phyloP scores from a whole-genome alignment of 139 green algal species.

The Chlorella sp. region DNA sequence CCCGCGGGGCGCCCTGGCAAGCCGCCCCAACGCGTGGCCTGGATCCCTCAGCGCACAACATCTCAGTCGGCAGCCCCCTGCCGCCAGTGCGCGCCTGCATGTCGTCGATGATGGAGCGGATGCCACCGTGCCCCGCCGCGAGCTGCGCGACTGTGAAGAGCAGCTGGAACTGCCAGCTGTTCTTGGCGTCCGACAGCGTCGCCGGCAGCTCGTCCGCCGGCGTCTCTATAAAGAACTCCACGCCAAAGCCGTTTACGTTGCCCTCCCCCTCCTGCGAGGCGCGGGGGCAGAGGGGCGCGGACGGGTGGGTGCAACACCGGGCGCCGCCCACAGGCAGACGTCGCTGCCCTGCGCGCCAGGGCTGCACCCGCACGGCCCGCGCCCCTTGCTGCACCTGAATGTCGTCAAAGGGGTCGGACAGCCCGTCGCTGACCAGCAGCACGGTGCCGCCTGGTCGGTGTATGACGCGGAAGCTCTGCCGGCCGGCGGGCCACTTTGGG shows the following conservation, averaged over 20 bases:
- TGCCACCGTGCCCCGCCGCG: conserved; percentile 62
- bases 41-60: too few relatives aligned
- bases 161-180: conserved; percentile 65
- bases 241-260: conserved; percentile 65
- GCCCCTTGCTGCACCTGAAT: too few relatives aligned
- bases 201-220: conserved; percentile 47
- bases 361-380: too few relatives aligned
- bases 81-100: too few relatives aligned
- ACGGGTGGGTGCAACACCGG: too few relatives aligned
- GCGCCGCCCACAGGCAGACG: too few relatives aligned
- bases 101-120: conserved; percentile 59
- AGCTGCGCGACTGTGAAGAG: conserved; percentile 63
- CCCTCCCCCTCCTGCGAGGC: conserved; percentile 42
- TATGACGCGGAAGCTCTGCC: conserved; percentile 54
- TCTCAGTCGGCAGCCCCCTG: too few relatives aligned
- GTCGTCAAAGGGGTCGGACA: conserved; percentile 65
- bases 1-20: too few relatives aligned
- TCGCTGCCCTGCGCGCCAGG: too few relatives aligned
- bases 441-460: conserved; percentile 46
- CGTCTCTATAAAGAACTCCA: conserved; percentile 70
- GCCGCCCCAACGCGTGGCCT: too few relatives aligned
- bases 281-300: too few relatives aligned
- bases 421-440: conserved; percentile 53
- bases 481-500: conserved; percentile 50
- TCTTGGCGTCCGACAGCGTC: conserved; percentile 46